Conservation (phyloP, 2,329 filamentous ascomycete genomes). For the Ceratocystis harringtonii region DNA sequence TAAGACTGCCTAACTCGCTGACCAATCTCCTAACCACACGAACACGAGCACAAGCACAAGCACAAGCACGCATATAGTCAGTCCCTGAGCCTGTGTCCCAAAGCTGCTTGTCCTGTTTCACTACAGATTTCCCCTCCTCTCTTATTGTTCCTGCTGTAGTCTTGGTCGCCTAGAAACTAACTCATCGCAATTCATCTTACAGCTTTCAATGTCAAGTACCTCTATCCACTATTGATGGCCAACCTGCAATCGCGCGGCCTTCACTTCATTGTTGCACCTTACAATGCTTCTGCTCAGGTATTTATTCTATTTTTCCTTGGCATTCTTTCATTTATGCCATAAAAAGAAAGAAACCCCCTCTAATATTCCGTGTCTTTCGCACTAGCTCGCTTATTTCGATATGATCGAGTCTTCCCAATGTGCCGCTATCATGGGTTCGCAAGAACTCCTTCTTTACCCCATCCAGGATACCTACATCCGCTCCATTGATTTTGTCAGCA, state of each 20-base stretch:
- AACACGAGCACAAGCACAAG: too few species aligned
- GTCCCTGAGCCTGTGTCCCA: background rate
- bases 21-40: too few species aligned
- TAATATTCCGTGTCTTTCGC: background rate
- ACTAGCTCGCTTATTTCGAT: slow-evolving; percentile 63
- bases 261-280: slow-evolving; percentile 71
- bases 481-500: slow-evolving; percentile 51
- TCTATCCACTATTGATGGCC: slow-evolving; percentile 63
- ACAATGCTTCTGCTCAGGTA: slow-evolving; percentile 77
- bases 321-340: slow-evolving; percentile 20
- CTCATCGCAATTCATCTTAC: slow-evolving; percentile 26
- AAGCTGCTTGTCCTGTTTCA: background rate
- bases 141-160: background rate
- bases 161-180: background rate
- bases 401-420: slow-evolving; percentile 50
- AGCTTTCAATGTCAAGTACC: slow-evolving; percentile 52
- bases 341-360: background rate
- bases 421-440: slow-evolving; percentile 67
- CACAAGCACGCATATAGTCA: too few species aligned
- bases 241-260: slow-evolving; percentile 55
- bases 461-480: slow-evolving; percentile 60
- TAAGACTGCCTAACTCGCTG: slow-evolving; percentile 27
- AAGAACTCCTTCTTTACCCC: slow-evolving; percentile 74
- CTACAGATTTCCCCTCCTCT: background rate
- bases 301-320: slow-evolving; percentile 19